phyloP scores from a whole-genome alignment of 2,329 filamentous ascomycete genomes.

The Penicillium sp. region DNA sequence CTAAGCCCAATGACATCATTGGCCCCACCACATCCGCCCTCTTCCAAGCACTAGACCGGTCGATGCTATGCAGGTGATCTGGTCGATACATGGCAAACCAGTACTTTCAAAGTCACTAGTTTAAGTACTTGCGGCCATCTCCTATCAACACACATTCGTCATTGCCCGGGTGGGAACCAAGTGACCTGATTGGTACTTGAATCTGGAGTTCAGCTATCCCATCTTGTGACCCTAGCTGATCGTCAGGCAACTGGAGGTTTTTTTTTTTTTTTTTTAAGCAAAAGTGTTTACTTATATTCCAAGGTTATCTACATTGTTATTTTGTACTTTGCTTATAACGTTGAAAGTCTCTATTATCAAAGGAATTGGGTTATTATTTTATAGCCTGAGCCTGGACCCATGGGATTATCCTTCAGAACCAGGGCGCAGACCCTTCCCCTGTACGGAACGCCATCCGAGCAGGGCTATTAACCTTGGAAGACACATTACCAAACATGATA shows the following conservation, averaged over 20 bases:
- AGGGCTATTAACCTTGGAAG: not conserved
- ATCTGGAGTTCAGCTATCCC: not conserved
- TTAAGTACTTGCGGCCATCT: not conserved
- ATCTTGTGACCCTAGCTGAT: slow-evolving; percentile 10
- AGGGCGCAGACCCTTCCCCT: slow-evolving; percentile 14
- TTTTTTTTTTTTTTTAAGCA: not conserved
- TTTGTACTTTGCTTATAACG: not conserved
- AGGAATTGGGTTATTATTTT: not conserved
- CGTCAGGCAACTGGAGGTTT: slow-evolving; percentile 3
- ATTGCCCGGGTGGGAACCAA: not conserved
- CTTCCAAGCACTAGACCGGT: slow-evolving; percentile 29
- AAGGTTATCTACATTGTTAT: not conserved
- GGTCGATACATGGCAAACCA: slow-evolving; percentile 11
- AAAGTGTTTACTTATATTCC: not conserved
- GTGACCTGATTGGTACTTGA: slow-evolving; percentile 9
- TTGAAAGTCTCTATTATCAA: not conserved
- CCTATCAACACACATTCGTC: slow-evolving; percentile 1
- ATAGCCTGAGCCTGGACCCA: slow-evolving; percentile 7
- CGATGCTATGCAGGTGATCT: slow-evolving; percentile 28
- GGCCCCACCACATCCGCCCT: slow-evolving; percentile 15
- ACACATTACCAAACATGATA: not conserved
- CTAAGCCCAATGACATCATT: slow-evolving; percentile 28
- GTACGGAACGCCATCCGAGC: slow-evolving; percentile 12
- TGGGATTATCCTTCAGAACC: slow-evolving; percentile 7
- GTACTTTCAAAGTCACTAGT: slow-evolving; percentile 6